Evolutionary conservation across 768 basidiomycete genomes (phyloP).

Genomic region (Mrakia blollopis): DNA sequence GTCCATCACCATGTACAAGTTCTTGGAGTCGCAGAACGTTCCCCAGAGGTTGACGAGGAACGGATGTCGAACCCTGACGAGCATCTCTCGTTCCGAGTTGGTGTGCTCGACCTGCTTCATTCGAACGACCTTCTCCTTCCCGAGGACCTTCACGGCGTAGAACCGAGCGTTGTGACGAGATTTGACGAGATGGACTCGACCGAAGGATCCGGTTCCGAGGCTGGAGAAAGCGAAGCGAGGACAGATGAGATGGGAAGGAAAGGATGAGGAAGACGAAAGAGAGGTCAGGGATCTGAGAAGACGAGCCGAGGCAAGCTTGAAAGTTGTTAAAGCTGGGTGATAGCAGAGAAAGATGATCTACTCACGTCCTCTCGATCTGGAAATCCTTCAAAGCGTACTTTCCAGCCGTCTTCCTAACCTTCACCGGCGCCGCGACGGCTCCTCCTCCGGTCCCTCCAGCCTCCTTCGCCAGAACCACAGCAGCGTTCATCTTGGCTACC

Average conservation of each 20-base stretch:
- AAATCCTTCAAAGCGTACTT: conserved; percentile 34
- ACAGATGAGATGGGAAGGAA: background rate
- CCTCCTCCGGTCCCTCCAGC: background rate
- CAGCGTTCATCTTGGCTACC: conserved; percentile 29
- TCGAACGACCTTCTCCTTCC: conserved; percentile 83
- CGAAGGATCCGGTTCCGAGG: conserved; percentile 33
- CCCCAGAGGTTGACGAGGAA: conserved; percentile 96
- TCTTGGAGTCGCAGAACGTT: conserved; percentile 48
- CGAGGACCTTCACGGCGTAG: conserved; percentile 91
- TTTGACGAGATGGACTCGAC: conserved; percentile 33
- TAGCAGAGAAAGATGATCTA: background rate
- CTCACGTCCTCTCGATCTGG: conserved; percentile 32
- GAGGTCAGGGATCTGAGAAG: background rate
- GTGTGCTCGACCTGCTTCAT: conserved; percentile 49
- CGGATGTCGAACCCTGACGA: conserved; percentile 46
- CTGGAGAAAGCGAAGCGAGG: background rate
- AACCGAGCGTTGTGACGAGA: conserved; percentile 92
- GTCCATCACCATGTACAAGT: conserved; percentile 48
- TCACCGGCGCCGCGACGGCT: conserved; percentile 7
- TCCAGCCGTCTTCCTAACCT: conserved; percentile 31
- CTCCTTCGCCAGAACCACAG: conserved; percentile 6
- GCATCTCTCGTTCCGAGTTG: conserved; percentile 47
- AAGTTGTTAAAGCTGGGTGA: background rate
- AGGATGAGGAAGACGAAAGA: background rate
- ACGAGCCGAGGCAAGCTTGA: no score